Evolutionary conservation across 768 basidiomycete genomes (phyloP).

Genomic region (Pholiota molesta): DNA sequence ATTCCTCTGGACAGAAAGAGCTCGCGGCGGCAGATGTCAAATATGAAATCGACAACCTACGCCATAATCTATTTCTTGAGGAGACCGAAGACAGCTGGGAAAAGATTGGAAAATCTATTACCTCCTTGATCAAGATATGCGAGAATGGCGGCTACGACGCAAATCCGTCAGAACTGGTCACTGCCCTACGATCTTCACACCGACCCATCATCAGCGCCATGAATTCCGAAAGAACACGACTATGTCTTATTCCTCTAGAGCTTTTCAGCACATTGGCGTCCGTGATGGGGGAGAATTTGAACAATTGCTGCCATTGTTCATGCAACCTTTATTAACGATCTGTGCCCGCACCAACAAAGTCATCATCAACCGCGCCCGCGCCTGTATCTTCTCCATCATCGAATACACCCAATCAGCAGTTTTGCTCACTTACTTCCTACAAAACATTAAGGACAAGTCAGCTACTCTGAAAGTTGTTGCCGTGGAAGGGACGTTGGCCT

Average conservation of each 20-base stretch:
- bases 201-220: slow-evolving; percentile 60
- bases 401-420: slow-evolving; percentile 68
- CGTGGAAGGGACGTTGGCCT: slow-evolving; percentile 66
- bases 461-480: slow-evolving; percentile 61
- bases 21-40: slow-evolving; percentile 21
- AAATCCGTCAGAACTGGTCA: slow-evolving; percentile 49
- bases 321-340: slow-evolving; percentile 68
- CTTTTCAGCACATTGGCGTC: slow-evolving; percentile 56
- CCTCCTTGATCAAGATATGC: slow-evolving; percentile 48
- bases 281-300: slow-evolving; percentile 67
- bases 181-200: slow-evolving; percentile 51
- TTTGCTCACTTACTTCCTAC: slow-evolving; percentile 62
- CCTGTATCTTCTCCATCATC: slow-evolving; percentile 62
- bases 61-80: slow-evolving; percentile 40
- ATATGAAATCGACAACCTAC: slow-evolving; percentile 45
- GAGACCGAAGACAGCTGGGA: slow-evolving; percentile 89
- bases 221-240: slow-evolving; percentile 72
- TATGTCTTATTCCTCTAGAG: slow-evolving; percentile 70
- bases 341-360: slow-evolving; percentile 83
- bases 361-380: slow-evolving; percentile 64
- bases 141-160: slow-evolving; percentile 55
- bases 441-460: slow-evolving; percentile 70
- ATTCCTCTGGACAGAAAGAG: neutral
- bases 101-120: slow-evolving; percentile 54
- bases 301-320: slow-evolving; percentile 62